Base-by-base conservation (phyloP, 768 basidiomycete genomes). In the Antrodiella citrinella region DNA sequence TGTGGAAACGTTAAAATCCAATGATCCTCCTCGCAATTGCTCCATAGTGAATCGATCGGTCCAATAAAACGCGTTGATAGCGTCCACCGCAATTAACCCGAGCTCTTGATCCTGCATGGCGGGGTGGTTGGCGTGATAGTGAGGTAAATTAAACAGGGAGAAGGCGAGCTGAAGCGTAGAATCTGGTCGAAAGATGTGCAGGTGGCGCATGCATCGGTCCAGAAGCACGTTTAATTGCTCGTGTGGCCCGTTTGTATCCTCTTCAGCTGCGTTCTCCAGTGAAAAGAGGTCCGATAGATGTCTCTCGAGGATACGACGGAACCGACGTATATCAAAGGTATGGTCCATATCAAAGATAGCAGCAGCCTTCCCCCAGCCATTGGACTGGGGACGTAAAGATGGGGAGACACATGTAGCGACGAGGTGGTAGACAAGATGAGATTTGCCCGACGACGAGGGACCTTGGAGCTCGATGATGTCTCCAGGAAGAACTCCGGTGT, bases 401-500 rank as follows among this genome's bases (percentile, higher is more conserved):
- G 86, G 85, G 10, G 79, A 64, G 49, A 89, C 69, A 56, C 84
- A 81, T 19, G 70, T 73, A 11, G 78, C 65, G 22, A 86, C 62
- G 45, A 89, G 63, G 60, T 78, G 74, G 60, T 84, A 84, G 22
- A 90, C 65, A n/a, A 93, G 67, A 54, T 85, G 84, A 2, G 86
- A 83, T 67, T 92, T 93, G 23, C 87, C 90, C 4, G 83, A 80
- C 22, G 73, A 75, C 3, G 88, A 70, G 2, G 81, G 76, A 1
- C 90, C 90, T 65, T 90, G 84, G 19, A 93, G 72, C 65, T 88
- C 84, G 54, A 91, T 67, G 38, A 86, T 72, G 62, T 89, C 82
- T 26, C 84, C 84, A 43, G 72, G 68, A 15, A 7, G 30, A 35
- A 15, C 30, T 35, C 30, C 30, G 15, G 30, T 35, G 30, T 15